These are phyloP conservation scores for Anastatica hierochuntica DNA, from an alignment of 345 rosid genomes.

Conservation along the genomic window DNA sequence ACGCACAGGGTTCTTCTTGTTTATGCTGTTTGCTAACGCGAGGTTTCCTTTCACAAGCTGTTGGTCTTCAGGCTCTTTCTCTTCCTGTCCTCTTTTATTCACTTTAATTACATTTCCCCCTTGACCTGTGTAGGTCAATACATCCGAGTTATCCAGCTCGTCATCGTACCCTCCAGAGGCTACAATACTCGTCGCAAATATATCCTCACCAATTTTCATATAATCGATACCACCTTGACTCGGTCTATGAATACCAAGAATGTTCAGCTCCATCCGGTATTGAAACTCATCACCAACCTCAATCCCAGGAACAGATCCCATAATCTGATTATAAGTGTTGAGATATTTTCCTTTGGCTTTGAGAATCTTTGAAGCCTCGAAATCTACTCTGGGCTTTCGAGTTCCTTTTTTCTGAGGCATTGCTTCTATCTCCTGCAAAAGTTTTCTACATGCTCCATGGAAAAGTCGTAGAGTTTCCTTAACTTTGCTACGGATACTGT, in stretches of 20 bases:
- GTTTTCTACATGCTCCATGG: too few species aligned
- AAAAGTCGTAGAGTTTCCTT: too few species aligned
- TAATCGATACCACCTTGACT: conserved; percentile 78
- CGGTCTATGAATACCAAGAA: conserved; percentile 66
- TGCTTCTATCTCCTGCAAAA: too few species aligned
- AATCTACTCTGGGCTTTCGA: conserved; percentile 41
- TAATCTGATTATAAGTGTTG: conserved; percentile 33
- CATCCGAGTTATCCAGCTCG: conserved; percentile 53
- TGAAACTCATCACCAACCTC: conserved; percentile 90
- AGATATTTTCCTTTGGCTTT: conserved; percentile 38
- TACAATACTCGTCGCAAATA: conserved; percentile 61
- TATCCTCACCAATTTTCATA: conserved; percentile 26
- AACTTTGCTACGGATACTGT: too few species aligned
- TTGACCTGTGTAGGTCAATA: conserved; percentile 63
- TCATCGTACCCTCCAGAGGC: conserved; percentile 80
- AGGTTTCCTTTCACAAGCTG: conserved; percentile 77
- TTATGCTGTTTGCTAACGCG: conserved; percentile 50
- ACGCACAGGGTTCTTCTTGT: conserved; percentile 57
- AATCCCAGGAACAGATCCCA: conserved; percentile 80
- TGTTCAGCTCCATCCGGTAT: conserved; percentile 62
- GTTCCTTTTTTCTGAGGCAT: background rate
- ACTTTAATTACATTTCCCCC: conserved; percentile 58
- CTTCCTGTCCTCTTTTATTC: conserved; percentile 13
- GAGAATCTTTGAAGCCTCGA: conserved; percentile 46
- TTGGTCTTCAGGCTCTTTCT: conserved; percentile 57